Base-by-base conservation (phyloP, 805 yeast species). In the Candida insectalens region DNA sequence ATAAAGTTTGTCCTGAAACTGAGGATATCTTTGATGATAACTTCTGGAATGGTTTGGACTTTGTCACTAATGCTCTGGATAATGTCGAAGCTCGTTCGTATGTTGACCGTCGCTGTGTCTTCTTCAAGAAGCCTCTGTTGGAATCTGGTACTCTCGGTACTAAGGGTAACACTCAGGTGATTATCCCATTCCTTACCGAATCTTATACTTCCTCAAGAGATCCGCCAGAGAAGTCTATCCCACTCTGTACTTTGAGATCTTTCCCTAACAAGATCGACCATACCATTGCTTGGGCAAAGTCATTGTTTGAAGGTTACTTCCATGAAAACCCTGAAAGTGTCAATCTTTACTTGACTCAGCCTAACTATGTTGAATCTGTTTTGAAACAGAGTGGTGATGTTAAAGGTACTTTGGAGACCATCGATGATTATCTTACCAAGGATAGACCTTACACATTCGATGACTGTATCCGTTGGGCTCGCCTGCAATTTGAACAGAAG, bases 221-320 rank as follows among this genome's bases (percentile, higher is more conserved):
- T 61, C 98, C 99, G 29, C 99, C 99, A 25, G 99, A 92, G 65
- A 87, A 87, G 61, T 77, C 95, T 3, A 88, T 92, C 51, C 99
- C 99, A 21, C 69, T 92, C 51, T 92, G 99, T 71, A 92, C 99
- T 3, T 69, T 92, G 54, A 78, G 97, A 62, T 83, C 95, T 3
- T 92, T 92, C 79, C 99, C 99, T 37, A 83, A 87, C 60, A 89
- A 89, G 62, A 92, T 92, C 49, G 99, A 92, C 56, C 99, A 92
- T 55, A 92, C 99, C 1, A 92, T 92, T 62, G 97, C 98, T 5
- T 92, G 99, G 99, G 95, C 97, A 12, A 94, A 94, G 63, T 77
- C 87, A 14, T 67, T 85, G 53, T 92, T 92, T 70, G 92, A 83
- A 66, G 95, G 92, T 15, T 85, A 76, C 51, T 92, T 92, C 58